These are phyloP conservation scores for Spiromastix sp. DNA, from an alignment of 2,329 filamentous ascomycete genomes.

Conservation along the genomic window DNA sequence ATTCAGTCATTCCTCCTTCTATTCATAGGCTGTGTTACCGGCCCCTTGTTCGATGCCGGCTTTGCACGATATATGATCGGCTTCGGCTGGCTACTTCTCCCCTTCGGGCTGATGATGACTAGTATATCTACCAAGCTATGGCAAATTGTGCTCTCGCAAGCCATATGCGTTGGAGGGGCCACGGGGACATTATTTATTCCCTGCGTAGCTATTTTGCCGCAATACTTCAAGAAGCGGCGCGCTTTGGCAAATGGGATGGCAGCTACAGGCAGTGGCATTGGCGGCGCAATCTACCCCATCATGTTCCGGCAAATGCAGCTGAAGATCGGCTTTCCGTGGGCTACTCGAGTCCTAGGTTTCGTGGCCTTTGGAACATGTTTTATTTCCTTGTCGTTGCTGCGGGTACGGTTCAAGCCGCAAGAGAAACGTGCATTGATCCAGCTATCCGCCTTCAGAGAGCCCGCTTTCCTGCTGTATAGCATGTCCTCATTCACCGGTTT, in stretches of 20 bases:
- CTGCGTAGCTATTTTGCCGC: constrained; percentile 52
- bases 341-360: constrained; percentile 40
- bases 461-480: constrained; percentile 21
- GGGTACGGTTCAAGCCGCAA: constrained; percentile 11
- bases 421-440: constrained; percentile 13
- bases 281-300: constrained; percentile 47
- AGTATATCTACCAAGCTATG: constrained; percentile 42
- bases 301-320: constrained; percentile 34
- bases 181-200: constrained; percentile 56
- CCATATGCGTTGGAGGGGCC: constrained; percentile 42
- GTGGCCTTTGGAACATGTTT: constrained; percentile 29
- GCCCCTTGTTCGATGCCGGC: constrained; percentile 44
- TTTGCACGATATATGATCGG: constrained; percentile 36
- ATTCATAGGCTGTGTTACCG: constrained; percentile 40
- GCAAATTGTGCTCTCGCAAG: constrained; percentile 45
- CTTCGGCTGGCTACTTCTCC: constrained; percentile 33
- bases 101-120: constrained; percentile 45
- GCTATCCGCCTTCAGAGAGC: constrained; percentile 12
- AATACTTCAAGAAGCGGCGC: constrained; percentile 51
- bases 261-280: constrained; percentile 46
- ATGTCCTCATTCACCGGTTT: constrained; percentile 33
- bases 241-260: constrained; percentile 51
- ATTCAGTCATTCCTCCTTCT: constrained; percentile 44
- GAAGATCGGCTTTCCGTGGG: constrained; percentile 47
- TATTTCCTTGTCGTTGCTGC: constrained; percentile 9